These are phyloP conservation scores for Ilex asprella DNA, from an alignment of 257 asterid species.

Conservation along the genomic window DNA sequence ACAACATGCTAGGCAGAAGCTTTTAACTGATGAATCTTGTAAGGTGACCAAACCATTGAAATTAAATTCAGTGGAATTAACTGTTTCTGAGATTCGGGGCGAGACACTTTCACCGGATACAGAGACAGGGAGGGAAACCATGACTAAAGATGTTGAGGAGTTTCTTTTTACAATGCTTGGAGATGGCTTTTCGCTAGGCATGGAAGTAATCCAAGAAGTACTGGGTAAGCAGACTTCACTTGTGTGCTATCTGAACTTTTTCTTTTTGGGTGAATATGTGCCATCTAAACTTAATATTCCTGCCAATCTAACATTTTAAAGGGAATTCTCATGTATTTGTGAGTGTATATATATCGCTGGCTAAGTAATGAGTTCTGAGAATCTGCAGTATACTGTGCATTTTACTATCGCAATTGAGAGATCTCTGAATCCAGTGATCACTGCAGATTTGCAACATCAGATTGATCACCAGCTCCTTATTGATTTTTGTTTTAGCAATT, in stretches of 20 bases:
- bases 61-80: conserved; percentile 43
- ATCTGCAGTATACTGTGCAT: not conserved
- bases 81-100: conserved; percentile 48
- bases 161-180: conserved; percentile 75
- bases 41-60: conserved; percentile 48
- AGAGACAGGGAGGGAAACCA: conserved; percentile 25
- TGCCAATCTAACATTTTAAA: not conserved
- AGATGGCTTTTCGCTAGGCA: conserved; percentile 59
- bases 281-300: no score
- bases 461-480: no score
- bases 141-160: conserved; percentile 40
- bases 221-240: conserved; percentile 45
- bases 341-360: not conserved
- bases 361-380: not conserved
- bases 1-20: conserved; percentile 35
- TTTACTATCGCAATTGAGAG: no score
- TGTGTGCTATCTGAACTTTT: not conserved
- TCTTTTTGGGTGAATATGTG: not conserved
- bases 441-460: no score
- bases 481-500: no score
- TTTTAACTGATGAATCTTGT: conserved; percentile 24
- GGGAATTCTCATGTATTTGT: not conserved
- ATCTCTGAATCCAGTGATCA: no score
- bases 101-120: conserved; percentile 32
- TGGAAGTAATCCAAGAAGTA: conserved; percentile 46